Conservation (phyloP, 1,284 basidiomycete species). For the Cerioporus squamosus region DNA sequence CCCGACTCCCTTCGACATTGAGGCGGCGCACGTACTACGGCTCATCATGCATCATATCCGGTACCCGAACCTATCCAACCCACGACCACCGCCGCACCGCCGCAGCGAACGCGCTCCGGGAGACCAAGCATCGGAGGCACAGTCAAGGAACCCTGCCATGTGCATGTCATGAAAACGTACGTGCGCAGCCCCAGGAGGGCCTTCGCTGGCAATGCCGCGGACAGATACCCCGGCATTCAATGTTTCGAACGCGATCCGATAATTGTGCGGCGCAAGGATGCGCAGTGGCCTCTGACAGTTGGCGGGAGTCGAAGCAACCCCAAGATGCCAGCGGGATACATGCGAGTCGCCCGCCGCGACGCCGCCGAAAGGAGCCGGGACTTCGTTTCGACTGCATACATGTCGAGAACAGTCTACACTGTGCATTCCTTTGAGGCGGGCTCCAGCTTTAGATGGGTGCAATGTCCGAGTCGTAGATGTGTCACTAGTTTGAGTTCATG, state of each 20-base stretch:
- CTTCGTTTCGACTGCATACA: no score
- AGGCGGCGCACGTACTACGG: no score
- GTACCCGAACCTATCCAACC: not conserved
- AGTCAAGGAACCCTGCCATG: not conserved
- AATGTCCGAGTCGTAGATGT: no score
- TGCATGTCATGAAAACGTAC: not conserved
- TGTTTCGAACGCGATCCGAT: not conserved
- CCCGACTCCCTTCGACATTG: not conserved
- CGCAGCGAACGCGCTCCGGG: no score
- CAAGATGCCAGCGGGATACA: not conserved
- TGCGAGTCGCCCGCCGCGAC: not conserved
- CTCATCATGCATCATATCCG: not conserved
- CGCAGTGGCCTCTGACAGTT: not conserved
- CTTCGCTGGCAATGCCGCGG: slow-evolving; percentile 2
- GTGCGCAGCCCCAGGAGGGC: not conserved
- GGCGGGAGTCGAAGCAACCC: not conserved
- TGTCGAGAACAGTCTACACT: no score
- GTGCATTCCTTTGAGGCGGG: no score
- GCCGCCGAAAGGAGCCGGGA: no score
- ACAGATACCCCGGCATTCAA: not conserved
- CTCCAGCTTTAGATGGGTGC: no score
- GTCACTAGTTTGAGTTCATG: no score
- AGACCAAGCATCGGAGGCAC: not conserved
- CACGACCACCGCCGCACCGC: no score
- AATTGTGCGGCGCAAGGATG: not conserved